Conservation (phyloP, 2,329 filamentous ascomycete genomes). For the Xylariales sp. region DNA sequence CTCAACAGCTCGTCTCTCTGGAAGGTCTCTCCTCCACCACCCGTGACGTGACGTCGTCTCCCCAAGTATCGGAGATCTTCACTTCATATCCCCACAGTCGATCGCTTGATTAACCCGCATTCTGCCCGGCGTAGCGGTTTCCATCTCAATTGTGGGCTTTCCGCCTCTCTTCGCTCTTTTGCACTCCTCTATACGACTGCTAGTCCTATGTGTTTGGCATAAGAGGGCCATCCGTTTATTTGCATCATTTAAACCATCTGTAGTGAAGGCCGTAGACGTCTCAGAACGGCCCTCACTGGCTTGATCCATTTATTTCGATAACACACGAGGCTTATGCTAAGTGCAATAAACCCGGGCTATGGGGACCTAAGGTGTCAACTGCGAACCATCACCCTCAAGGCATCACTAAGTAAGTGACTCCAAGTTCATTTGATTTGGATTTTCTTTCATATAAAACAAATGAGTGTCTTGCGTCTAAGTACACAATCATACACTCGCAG, state of each 20-base stretch:
- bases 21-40: conserved; percentile 30
- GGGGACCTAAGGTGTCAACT: conserved; percentile 7
- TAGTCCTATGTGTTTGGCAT: background rate
- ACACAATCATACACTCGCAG: conserved; percentile 43
- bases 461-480: conserved; percentile 43
- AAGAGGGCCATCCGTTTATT: conserved; percentile 5
- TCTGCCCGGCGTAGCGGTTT: conserved; percentile 9
- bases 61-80: conserved; percentile 32
- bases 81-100: conserved; percentile 34
- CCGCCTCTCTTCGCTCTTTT: conserved; percentile 3
- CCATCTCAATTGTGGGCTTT: conserved; percentile 16
- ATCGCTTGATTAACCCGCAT: conserved; percentile 27
- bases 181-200: background rate
- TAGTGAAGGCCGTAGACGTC: background rate
- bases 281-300: background rate
- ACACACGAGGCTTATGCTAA: conserved; percentile 3
- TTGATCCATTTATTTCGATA: background rate
- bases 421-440: conserved; percentile 39
- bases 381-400: conserved; percentile 7
- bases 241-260: background rate
- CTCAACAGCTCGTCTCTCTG: too few relatives aligned
- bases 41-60: conserved; percentile 34
- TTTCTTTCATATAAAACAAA: conserved; percentile 48
- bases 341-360: conserved; percentile 1
- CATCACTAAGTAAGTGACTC: conserved; percentile 16